A percentile compares a stretch with the other conserved stretches of the same genome.
phyloP scores from a whole-genome alignment of 495 filamentous ascomycete genomes.

The Aspergillus bridgeri region DNA sequence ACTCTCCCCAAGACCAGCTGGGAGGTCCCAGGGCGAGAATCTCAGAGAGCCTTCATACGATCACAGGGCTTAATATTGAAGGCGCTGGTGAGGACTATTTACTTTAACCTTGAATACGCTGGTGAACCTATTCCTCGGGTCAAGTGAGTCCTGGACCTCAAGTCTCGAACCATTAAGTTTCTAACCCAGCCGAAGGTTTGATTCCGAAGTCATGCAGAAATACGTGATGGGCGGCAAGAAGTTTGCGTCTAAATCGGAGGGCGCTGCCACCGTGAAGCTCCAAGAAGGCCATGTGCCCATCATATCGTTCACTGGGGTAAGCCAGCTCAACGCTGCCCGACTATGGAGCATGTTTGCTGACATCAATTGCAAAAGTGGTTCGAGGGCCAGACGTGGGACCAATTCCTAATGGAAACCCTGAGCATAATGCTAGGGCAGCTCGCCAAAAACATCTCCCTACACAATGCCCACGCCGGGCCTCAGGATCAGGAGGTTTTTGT shows the following conservation, averaged over 20 bases:
- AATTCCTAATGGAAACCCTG: slow-evolving; percentile 9
- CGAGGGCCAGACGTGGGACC: slow-evolving; percentile 9
- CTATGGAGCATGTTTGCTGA: neutral
- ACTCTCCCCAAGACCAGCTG: slow-evolving; percentile 3
- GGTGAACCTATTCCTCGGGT: neutral
- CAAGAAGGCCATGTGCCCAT: neutral
- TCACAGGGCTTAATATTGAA: slow-evolving; percentile 5
- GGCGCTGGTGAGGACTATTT: neutral
- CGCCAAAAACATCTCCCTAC: slow-evolving; percentile 1
- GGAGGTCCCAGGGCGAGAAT: neutral
- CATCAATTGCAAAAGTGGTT: slow-evolving; percentile 1
- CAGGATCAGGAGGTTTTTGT: neutral
- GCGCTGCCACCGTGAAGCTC: neutral
- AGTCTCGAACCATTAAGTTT: neutral
- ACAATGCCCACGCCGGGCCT: neutral
- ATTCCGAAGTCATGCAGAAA: neutral
- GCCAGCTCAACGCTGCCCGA: neutral
- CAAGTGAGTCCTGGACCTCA: neutral
- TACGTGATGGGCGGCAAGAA: slow-evolving; percentile 4
- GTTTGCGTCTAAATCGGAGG: neutral
- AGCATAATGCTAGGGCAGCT: slow-evolving; percentile 12
- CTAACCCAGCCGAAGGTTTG: neutral
- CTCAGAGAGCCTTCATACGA: neutral
- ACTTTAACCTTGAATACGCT: neutral
- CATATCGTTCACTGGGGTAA: slow-evolving; percentile 7